phyloP scores from a whole-genome alignment of 257 asterid genomes.

The Anisodus tanguticus region DNA sequence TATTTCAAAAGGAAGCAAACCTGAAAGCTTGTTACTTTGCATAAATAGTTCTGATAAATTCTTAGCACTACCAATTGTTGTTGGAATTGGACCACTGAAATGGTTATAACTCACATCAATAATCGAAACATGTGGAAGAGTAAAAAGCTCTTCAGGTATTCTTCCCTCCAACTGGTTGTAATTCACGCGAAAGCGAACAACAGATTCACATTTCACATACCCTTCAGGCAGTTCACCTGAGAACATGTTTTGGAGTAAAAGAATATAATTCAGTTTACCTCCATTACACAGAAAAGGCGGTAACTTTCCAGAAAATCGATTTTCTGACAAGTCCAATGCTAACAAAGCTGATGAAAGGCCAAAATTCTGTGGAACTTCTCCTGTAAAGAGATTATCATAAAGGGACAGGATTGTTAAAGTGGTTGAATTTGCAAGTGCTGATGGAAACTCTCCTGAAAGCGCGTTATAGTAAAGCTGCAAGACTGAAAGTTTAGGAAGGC shows the following conservation, averaged over 20 bases:
- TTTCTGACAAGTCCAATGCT: constrained; percentile 85
- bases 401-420: constrained; percentile 65
- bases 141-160: constrained; percentile 67
- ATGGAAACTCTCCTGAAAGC: constrained; percentile 73
- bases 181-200: constrained; percentile 77
- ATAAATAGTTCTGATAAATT: constrained; percentile 81
- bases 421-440: constrained; percentile 60
- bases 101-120: constrained; percentile 66
- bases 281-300: constrained; percentile 72
- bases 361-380: constrained; percentile 67
- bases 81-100: constrained; percentile 61
- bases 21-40: constrained; percentile 78
- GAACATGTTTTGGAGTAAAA: constrained; percentile 64
- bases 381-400: constrained; percentile 71
- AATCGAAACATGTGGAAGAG: constrained; percentile 73
- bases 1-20: constrained; percentile 70
- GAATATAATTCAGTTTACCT: constrained; percentile 72
- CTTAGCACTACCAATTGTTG: constrained; percentile 52
- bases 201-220: constrained; percentile 65
- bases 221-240: constrained; percentile 71
- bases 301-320: constrained; percentile 63
- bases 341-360: constrained; percentile 61
- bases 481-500: constrained; percentile 63
- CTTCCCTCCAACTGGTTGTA: constrained; percentile 62
- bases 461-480: constrained; percentile 78